Percentiles rank a stretch among this genome's conserved stretches.
Conservation (phyloP, 345 rosid genomes). For the Cochlearia excelsa region DNA sequence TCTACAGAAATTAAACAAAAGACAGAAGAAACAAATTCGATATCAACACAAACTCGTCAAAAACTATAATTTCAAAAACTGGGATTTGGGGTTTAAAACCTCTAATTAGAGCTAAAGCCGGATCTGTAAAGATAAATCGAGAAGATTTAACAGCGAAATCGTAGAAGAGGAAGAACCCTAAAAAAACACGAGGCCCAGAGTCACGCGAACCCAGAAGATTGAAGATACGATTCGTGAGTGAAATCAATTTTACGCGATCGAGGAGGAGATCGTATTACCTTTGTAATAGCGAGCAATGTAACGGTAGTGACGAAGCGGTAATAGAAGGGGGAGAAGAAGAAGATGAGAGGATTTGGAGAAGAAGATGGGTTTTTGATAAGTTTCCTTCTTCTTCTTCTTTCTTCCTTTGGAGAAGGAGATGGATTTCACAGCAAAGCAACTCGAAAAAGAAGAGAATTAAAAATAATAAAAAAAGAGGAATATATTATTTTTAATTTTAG, state of each 20-base stretch:
- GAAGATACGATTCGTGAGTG: constrained; percentile 13
- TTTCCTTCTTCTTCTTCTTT: constrained; percentile 9
- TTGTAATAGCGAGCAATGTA: constrained; percentile 12
- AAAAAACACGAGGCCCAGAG: constrained; percentile 7
- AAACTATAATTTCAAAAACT: constrained; percentile 1
- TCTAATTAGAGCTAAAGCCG: constrained; percentile 20
- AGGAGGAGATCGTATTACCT: neutral
- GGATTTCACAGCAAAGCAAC: constrained; percentile 24
- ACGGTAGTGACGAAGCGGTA: constrained; percentile 24
- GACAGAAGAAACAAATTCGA: neutral
- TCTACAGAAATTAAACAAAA: constrained; percentile 5
- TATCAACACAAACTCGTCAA: constrained; percentile 8
- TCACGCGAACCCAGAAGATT: constrained; percentile 8
- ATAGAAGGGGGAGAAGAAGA: constrained; percentile 7
- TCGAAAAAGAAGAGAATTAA: neutral
- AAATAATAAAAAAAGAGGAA: neutral
- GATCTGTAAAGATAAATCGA: constrained; percentile 7
- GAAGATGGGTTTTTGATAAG: constrained; percentile 31
- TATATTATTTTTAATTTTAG: constrained; percentile 9
- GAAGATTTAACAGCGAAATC: neutral
- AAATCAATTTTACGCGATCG: neutral
- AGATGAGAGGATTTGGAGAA: neutral
- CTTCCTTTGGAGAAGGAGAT: neutral
- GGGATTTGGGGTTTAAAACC: constrained; percentile 12
- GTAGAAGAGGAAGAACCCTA: constrained; percentile 24